Evolutionary conservation across 495 filamentous ascomycete species (phyloP).

Genomic region (Rusavskia elegans): DNA sequence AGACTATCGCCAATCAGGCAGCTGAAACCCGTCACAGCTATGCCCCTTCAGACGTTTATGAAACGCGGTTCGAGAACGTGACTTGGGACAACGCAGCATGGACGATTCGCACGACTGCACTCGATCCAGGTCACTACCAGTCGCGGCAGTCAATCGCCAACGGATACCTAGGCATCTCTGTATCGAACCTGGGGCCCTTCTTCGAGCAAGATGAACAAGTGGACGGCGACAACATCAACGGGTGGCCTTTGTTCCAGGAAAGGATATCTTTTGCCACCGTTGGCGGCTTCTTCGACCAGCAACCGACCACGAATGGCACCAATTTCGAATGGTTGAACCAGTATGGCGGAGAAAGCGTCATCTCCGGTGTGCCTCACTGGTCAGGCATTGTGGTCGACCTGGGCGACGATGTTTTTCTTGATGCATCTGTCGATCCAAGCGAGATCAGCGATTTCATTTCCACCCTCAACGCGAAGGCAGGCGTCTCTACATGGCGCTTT

Average conservation of each 20-base stretch:
- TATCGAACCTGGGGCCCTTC: constrained; percentile 52
- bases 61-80: constrained; percentile 32
- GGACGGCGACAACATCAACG: constrained; percentile 41
- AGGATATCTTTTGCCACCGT: constrained; percentile 61
- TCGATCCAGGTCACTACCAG: constrained; percentile 46
- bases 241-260: constrained; percentile 56
- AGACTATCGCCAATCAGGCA: constrained; percentile 2
- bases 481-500: constrained; percentile 46
- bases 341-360: constrained; percentile 57
- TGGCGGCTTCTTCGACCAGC: constrained; percentile 54
- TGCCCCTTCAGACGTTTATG: constrained; percentile 18
- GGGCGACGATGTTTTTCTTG: constrained; percentile 34
- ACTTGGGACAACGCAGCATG: constrained; percentile 52
- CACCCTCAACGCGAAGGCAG: constrained; percentile 44
- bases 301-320: constrained; percentile 42
- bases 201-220: constrained; percentile 44
- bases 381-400: constrained; percentile 42
- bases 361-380: constrained; percentile 62
- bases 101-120: constrained; percentile 36
- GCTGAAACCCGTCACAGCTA: not conserved
- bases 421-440: constrained; percentile 42
- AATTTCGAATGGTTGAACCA: constrained; percentile 61
- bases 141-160: constrained; percentile 48
- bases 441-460: constrained; percentile 47
- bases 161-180: constrained; percentile 42